phyloP scores from a whole-genome alignment of 2,329 filamentous ascomycete species.

The Diaporthe sp. region DNA sequence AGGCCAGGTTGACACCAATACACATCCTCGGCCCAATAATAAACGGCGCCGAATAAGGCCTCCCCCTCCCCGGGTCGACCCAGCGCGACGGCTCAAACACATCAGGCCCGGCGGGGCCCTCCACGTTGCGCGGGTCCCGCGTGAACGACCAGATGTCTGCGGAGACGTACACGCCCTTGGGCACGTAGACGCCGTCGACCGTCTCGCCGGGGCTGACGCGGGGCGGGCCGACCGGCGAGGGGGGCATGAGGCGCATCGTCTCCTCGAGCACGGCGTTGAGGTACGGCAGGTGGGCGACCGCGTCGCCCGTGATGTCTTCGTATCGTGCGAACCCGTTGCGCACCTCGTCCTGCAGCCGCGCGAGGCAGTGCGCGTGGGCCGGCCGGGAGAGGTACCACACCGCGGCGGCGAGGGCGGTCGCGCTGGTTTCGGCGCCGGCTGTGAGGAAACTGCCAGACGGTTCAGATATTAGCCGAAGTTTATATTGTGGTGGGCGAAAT shows the following conservation, averaged over 20 bases:
- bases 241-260: conserved; percentile 32
- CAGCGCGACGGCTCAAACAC: conserved; percentile 47
- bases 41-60: conserved; percentile 44
- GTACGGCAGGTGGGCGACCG: conserved; percentile 9
- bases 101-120: conserved; percentile 35
- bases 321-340: conserved; percentile 34
- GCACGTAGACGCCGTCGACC: conserved; percentile 46
- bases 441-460: conserved; percentile 36
- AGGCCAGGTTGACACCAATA: conserved; percentile 46
- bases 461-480: background rate
- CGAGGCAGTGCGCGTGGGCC: conserved; percentile 22
- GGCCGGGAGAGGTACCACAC: conserved; percentile 39
- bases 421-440: conserved; percentile 43
- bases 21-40: conserved; percentile 46
- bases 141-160: conserved; percentile 44
- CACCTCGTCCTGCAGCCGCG: conserved; percentile 40
- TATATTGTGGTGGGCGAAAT: fast-evolving
- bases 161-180: conserved; percentile 44
- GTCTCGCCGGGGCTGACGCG: conserved; percentile 47
- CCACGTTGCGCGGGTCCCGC: conserved; percentile 43
- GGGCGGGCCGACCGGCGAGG: conserved; percentile 45
- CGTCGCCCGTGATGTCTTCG: conserved; percentile 41
- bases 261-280: conserved; percentile 34
- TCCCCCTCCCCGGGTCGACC: conserved; percentile 37
- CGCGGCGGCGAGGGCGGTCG: conserved; percentile 39